Conservation (phyloP, 2,329 filamentous ascomycete genomes). For the Passalora sequoiae region DNA sequence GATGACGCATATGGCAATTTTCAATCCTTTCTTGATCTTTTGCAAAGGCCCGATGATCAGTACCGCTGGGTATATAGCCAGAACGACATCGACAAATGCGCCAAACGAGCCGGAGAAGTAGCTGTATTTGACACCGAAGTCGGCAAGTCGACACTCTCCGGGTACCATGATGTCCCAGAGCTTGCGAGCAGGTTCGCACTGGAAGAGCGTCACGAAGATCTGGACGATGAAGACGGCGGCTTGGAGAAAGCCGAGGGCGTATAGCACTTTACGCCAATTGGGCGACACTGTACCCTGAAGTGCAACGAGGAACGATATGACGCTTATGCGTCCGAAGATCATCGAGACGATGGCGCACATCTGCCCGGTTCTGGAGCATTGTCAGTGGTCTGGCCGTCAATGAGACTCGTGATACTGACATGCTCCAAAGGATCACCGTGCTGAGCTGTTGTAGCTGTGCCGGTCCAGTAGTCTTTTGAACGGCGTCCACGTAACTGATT, state of each 20-base stretch:
- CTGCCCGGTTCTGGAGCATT: slow-evolving; percentile 2
- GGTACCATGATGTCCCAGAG: slow-evolving; percentile 9
- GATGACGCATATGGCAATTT: slow-evolving; percentile 15
- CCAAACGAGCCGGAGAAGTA: slow-evolving; percentile 12
- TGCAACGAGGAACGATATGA: slow-evolving; percentile 10
- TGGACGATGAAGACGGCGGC: slow-evolving; percentile 1
- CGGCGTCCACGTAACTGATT: slow-evolving; percentile 4
- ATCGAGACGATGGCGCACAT: slow-evolving; percentile 5
- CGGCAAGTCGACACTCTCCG: slow-evolving; percentile 5
- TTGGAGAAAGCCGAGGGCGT: slow-evolving; percentile 9
- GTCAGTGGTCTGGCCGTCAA: too few species aligned
- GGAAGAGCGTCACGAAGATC: slow-evolving; percentile 8
- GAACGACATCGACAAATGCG: slow-evolving; percentile 15
- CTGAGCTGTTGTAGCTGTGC: too few species aligned
- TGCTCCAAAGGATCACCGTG: background rate
- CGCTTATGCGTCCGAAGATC: slow-evolving; percentile 10
- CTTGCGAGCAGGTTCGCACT: slow-evolving; percentile 10
- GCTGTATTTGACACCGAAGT: slow-evolving; percentile 6
- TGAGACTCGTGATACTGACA: background rate
- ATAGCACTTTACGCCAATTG: slow-evolving; percentile 6
- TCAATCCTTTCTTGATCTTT: slow-evolving; percentile 10
- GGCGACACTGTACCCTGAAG: slow-evolving; percentile 11
- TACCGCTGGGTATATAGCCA: slow-evolving; percentile 16
- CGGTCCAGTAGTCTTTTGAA: background rate
- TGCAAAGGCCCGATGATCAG: slow-evolving; percentile 17